Evolutionary conservation across 2,329 filamentous ascomycete genomes (phyloP), one percentile per base, ranked within the genome.

Genomic region (Phaeomoniella chlamydospora): DNA sequence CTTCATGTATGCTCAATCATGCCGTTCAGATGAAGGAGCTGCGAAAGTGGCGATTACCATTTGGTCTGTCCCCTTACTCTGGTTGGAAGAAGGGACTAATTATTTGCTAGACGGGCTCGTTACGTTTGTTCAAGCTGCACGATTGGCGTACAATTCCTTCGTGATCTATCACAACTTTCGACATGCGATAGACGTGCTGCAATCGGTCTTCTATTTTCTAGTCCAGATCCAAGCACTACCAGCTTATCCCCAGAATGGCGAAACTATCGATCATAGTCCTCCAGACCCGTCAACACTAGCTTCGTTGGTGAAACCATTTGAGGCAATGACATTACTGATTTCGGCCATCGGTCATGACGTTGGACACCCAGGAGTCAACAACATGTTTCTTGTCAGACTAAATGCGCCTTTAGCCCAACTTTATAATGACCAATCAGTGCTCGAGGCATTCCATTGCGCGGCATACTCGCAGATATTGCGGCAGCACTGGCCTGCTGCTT

Each of bases 341-440:
- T 88, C 88, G 5, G 90, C 90, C n/a, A 92, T 98, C 50, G 90
- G 90, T 30, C 90, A 98, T 48, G 90, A 98, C 54, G 90, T 96
- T 29, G 90, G 90, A 15, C 90, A 98, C 53, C 90, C 90, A 0
- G 90, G 90, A 37, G 90, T 98, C 50, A 98, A 96, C 62, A 98
- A 98, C 54, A 86, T 88, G 18, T 98, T 98, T 53, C 67, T 98
- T 4, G 77, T 94, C 13, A 86, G 83, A 18, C 71, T 94, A 18
- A 94, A 94, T 53, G 83, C 90, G 13, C 88, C 90, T 2, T 65
- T 98, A 17, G 90, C 90, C 10, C 87, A 94, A 55, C 67, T 96
- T 11, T 98, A 96, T 64, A 96, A 96, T 51, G 90, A 98, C 56
- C 82, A 83, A 38, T 96, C 90, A 1, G 90, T 98, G 12, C 69